phyloP scores from a whole-genome alignment of 2,329 filamentous ascomycete genomes.

The Zelopaecilomyces penicillatus region DNA sequence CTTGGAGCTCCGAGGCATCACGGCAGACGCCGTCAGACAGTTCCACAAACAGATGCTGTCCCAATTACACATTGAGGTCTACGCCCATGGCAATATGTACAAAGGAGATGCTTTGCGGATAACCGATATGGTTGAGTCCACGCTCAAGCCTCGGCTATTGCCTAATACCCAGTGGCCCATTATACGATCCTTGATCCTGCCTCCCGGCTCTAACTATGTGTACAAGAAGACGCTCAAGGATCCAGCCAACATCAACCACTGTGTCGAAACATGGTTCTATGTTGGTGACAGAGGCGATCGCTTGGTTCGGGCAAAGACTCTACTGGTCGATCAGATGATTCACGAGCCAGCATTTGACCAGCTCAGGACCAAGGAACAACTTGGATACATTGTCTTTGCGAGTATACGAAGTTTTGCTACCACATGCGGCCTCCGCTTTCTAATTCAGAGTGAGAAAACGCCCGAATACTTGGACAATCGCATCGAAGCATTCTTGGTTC shows the following conservation, averaged over 20 bases:
- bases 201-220: slow-evolving; percentile 72
- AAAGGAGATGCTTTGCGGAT: slow-evolving; percentile 85
- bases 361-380: slow-evolving; percentile 90
- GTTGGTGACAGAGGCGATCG: slow-evolving; percentile 62
- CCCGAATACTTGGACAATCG: slow-evolving; percentile 77
- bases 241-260: slow-evolving; percentile 81
- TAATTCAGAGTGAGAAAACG: slow-evolving; percentile 87
- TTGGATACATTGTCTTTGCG: slow-evolving; percentile 93
- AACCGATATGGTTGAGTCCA: slow-evolving; percentile 72
- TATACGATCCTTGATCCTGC: slow-evolving; percentile 66
- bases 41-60: slow-evolving; percentile 76
- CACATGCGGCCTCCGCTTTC: slow-evolving; percentile 75
- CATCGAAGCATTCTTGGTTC: slow-evolving; percentile 74
- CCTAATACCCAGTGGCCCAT: slow-evolving; percentile 74
- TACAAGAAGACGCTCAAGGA: slow-evolving; percentile 77
- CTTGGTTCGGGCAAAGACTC: slow-evolving; percentile 62
- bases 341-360: slow-evolving; percentile 94
- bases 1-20: slow-evolving; percentile 66
- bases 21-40: slow-evolving; percentile 61
- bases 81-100: slow-evolving; percentile 88
- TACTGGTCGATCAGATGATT: slow-evolving; percentile 81
- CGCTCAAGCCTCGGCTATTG: slow-evolving; percentile 63
- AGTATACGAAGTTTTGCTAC: slow-evolving; percentile 64
- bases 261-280: slow-evolving; percentile 69
- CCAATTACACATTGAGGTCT: slow-evolving; percentile 79